Evolutionary conservation across 2,329 filamentous ascomycete species (phyloP).

Genomic region (Alternaria arbusti): DNA sequence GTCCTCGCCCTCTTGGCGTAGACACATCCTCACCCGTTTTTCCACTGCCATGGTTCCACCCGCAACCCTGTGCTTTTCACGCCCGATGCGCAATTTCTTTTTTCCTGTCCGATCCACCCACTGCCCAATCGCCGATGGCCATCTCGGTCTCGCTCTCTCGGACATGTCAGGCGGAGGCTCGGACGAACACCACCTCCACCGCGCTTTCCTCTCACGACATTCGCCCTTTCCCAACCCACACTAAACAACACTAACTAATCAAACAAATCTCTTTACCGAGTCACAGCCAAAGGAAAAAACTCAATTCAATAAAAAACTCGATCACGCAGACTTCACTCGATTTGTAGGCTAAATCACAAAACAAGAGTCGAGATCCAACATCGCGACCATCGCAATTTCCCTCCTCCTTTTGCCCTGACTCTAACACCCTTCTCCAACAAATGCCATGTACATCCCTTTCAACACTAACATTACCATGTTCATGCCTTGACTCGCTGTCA

Average conservation of each 20-base stretch:
- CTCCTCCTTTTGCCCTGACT: neutral
- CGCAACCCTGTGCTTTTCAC: neutral
- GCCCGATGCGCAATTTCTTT: constrained; percentile 22
- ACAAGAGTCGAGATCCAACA: neutral
- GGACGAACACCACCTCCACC: constrained; percentile 14
- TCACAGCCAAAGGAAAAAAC: constrained; percentile 2
- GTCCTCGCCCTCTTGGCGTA: neutral
- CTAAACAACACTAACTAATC: neutral
- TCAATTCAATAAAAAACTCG: neutral
- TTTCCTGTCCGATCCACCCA: constrained; percentile 9
- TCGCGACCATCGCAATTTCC: constrained; percentile 14
- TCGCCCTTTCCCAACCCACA: neutral
- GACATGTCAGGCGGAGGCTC: constrained; percentile 2
- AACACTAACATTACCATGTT: neutral
- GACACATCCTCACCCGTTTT: neutral
- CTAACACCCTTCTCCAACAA: neutral
- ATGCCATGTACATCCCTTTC: constrained; percentile 6
- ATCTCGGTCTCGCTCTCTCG: constrained; percentile 7
- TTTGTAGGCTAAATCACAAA: neutral
- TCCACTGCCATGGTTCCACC: neutral
- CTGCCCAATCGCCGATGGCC: neutral
- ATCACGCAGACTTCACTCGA: constrained; percentile 1
- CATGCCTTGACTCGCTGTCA: neutral
- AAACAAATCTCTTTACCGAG: neutral
- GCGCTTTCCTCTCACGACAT: constrained; percentile 1